These are phyloP conservation scores for Xeromyces bisporus DNA, from an alignment of 495 filamentous ascomycete species.

Conservation along the genomic window DNA sequence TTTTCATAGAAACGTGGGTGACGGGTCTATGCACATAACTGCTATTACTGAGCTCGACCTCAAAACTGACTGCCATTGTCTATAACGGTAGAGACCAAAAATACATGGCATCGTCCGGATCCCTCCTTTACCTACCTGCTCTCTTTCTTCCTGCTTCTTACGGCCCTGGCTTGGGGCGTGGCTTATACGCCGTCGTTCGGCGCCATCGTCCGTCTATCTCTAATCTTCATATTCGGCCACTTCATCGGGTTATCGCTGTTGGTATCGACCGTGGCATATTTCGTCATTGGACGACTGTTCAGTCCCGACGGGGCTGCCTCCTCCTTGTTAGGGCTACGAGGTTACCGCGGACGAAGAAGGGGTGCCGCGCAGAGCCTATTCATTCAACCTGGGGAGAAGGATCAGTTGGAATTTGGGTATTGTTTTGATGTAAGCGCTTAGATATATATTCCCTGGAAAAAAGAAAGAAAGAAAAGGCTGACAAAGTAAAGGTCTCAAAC, in stretches of 20 bases:
- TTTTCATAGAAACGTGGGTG: constrained; percentile 40
- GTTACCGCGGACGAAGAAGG: constrained; percentile 29
- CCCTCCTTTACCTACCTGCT: constrained; percentile 66
- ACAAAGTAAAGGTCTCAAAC: constrained; percentile 47
- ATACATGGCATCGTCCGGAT: constrained; percentile 61
- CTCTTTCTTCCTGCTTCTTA: constrained; percentile 56
- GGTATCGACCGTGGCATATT: constrained; percentile 45
- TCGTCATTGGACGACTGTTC: constrained; percentile 45
- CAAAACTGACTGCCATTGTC: too few relatives aligned
- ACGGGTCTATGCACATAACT: too few relatives aligned
- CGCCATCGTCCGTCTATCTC: constrained; percentile 38
- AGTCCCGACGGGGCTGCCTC: constrained; percentile 33
- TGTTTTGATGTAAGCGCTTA: constrained; percentile 48
- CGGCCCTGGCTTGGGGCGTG: constrained; percentile 55
- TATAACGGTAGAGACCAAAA: constrained; percentile 62
- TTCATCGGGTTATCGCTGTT: constrained; percentile 46
- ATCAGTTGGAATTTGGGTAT: constrained; percentile 58
- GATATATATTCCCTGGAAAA: neutral
- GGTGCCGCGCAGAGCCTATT: constrained; percentile 41
- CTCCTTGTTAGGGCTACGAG: constrained; percentile 24
- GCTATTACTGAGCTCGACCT: too few relatives aligned
- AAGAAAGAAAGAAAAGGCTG: neutral
- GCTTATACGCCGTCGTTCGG: constrained; percentile 44
- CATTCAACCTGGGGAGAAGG: constrained; percentile 34
- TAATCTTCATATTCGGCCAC: constrained; percentile 51